Evolutionary conservation across 352 stramenopile species (phyloP).

Genomic region (Phytophthora sojae): DNA sequence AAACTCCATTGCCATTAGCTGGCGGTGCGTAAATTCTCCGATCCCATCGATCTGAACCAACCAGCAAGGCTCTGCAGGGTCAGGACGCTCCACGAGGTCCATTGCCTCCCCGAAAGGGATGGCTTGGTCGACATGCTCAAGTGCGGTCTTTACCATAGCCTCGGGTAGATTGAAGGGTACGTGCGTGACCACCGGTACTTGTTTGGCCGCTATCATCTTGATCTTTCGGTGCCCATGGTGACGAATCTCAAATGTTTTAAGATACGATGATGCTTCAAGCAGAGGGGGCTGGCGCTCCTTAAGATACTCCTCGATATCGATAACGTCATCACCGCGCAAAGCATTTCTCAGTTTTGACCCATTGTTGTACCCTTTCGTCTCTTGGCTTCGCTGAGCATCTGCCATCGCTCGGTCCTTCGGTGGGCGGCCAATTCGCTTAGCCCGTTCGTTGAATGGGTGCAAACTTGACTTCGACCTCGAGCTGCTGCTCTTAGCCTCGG

Average conservation of each 20-base stretch:
- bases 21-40: background rate
- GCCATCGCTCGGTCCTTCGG: background rate
- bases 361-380: conserved; percentile 6
- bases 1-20: background rate
- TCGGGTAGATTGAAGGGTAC: background rate
- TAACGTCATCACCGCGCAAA: background rate
- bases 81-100: background rate
- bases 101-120: background rate
- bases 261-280: background rate
- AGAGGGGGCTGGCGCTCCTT: conserved; percentile 3
- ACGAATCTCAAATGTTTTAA: conserved; percentile 3
- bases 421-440: background rate
- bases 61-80: background rate
- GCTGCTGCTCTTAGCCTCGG: no score
- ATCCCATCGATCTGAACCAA: background rate
- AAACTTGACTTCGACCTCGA: no score
- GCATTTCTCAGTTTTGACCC: conserved; percentile 3
- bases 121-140: background rate
- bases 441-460: no score
- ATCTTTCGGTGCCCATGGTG: background rate
- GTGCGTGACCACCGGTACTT: background rate
- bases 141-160: background rate
- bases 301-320: conserved; percentile 2
- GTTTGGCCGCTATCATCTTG: background rate
- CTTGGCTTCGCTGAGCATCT: background rate